Conservation (phyloP, 169 alveolate genomes). For the Perkinsus olseni region DNA sequence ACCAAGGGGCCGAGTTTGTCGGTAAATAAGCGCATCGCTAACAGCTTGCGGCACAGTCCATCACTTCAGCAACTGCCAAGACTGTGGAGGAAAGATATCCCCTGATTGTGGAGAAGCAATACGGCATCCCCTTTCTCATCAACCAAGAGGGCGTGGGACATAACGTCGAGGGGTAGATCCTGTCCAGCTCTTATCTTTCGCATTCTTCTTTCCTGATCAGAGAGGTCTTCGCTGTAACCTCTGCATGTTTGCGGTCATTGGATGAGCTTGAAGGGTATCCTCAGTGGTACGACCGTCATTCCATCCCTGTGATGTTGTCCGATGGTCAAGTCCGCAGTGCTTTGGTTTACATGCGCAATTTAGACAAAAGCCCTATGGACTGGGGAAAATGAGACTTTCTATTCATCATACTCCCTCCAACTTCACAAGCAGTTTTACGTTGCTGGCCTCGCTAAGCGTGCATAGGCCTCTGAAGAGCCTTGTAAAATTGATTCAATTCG, state of each 20-base stretch:
- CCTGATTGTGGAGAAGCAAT: not conserved
- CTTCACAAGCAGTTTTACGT: not conserved
- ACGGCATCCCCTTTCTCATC: not conserved
- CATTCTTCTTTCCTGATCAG: not conserved
- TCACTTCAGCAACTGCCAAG: not conserved
- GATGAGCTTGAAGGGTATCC: not conserved
- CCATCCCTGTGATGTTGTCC: not conserved
- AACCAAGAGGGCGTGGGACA: not conserved
- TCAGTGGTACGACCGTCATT: not conserved
- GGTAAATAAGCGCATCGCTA: not conserved
- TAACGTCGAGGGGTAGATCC: not conserved
- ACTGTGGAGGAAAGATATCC: not conserved
- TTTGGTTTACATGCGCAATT: not conserved
- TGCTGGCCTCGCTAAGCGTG: not conserved
- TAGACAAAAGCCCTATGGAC: not conserved
- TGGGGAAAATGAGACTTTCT: not conserved
- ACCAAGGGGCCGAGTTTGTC: not conserved
- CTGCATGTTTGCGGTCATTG: not conserved
- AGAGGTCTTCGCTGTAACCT: not conserved
- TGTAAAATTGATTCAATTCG: no score
- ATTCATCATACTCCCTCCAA: not conserved
- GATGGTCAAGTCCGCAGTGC: not conserved
- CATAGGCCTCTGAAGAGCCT: not conserved
- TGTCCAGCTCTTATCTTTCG: no score
- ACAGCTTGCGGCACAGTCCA: not conserved